A percentile compares a stretch with the other conserved stretches of the same genome.
These are phyloP conservation scores for Mycena filopes DNA, from an alignment of 768 basidiomycete species.

Conservation along the genomic window DNA sequence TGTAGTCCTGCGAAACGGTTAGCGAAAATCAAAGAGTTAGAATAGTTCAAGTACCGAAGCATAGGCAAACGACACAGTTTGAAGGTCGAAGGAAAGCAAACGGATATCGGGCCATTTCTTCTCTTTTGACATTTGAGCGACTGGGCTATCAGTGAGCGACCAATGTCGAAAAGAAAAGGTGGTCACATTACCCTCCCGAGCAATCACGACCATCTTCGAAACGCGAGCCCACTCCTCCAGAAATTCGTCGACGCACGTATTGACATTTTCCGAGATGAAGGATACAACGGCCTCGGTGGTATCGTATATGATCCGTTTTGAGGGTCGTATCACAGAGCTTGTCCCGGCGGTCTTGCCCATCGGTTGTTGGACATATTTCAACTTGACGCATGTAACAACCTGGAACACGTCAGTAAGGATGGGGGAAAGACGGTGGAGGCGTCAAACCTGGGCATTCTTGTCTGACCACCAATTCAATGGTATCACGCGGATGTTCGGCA, in stretches of 20 bases:
- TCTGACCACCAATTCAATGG: slow-evolving; percentile 94
- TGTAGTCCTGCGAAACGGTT: slow-evolving; percentile 65
- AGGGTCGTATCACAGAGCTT: slow-evolving; percentile 79
- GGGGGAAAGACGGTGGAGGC: slow-evolving; percentile 10
- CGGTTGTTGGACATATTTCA: slow-evolving; percentile 90
- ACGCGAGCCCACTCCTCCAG: slow-evolving; percentile 93
- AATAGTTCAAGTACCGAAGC: slow-evolving; percentile 55
- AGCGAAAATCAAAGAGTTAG: background rate
- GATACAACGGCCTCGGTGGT: slow-evolving; percentile 89
- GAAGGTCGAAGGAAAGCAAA: slow-evolving; percentile 90
- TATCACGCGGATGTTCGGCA: slow-evolving; percentile 91
- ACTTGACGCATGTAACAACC: slow-evolving; percentile 90
- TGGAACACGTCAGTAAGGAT: slow-evolving; percentile 38
- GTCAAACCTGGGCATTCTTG: slow-evolving; percentile 76
- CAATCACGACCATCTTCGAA: slow-evolving; percentile 94
- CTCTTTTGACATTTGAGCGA: slow-evolving; percentile 84
- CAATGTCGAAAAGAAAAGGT: slow-evolving; percentile 10
- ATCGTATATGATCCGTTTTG: slow-evolving; percentile 90
- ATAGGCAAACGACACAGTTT: slow-evolving; percentile 92
- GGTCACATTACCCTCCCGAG: slow-evolving; percentile 75
- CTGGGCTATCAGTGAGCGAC: slow-evolving; percentile 47
- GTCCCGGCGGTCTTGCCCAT: slow-evolving; percentile 75
- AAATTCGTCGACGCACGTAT: slow-evolving; percentile 91
- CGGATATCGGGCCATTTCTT: slow-evolving; percentile 79
- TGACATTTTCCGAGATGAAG: slow-evolving; percentile 87